phyloP scores from a whole-genome alignment of 768 basidiomycete genomes.

The Lyophyllum semitale region DNA sequence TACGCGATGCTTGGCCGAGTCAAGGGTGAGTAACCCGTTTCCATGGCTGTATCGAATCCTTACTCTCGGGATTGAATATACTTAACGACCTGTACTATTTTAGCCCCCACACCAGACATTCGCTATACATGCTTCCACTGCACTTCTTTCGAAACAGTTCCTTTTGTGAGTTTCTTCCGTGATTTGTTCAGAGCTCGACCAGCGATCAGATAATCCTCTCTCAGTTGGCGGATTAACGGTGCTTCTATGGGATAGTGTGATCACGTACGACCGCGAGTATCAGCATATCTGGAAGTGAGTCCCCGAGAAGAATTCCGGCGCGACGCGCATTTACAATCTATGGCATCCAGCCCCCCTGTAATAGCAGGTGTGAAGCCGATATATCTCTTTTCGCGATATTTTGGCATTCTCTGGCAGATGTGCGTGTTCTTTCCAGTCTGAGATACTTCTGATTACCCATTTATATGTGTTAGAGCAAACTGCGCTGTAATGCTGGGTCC shows the following conservation, averaged over 20 bases:
- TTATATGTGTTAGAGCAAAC: not conserved
- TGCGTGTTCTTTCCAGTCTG: not conserved
- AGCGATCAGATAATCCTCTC: not conserved
- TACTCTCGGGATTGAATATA: too few relatives aligned
- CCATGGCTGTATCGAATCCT: too few relatives aligned
- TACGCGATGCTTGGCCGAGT: too few relatives aligned
- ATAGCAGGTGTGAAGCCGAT: conserved; percentile 7
- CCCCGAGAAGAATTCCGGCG: not conserved
- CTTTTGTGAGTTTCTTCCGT: not conserved
- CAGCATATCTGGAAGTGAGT: not conserved
- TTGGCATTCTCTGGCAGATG: conserved; percentile 7
- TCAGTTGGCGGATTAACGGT: not conserved
- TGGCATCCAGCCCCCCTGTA: not conserved
- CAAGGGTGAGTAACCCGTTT: too few relatives aligned
- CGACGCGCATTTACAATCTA: not conserved
- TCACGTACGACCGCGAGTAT: not conserved
- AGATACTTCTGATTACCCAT: not conserved
- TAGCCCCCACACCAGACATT: too few relatives aligned
- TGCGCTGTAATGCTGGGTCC: not conserved
- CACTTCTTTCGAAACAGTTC: not conserved
- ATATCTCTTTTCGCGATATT: conserved; percentile 15
- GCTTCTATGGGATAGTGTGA: not conserved
- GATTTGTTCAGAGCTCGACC: too few relatives aligned
- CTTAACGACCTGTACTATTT: too few relatives aligned
- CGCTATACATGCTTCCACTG: not conserved